Evolutionary conservation across 1,284 basidiomycete genomes (phyloP).

Genomic region (Vanrija sp.): DNA sequence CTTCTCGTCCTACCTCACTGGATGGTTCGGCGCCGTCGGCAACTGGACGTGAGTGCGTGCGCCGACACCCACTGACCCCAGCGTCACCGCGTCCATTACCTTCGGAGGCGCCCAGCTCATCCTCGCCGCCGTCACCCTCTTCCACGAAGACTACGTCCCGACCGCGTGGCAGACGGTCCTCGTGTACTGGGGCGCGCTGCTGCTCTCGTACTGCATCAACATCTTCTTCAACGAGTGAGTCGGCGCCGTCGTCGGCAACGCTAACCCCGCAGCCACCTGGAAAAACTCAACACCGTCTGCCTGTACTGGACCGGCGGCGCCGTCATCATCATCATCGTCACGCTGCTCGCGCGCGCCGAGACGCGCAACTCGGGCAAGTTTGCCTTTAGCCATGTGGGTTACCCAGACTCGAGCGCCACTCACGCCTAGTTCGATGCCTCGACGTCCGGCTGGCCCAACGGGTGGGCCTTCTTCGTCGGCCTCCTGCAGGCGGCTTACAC

Average conservation of each 20-base stretch:
- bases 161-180: slow-evolving; percentile 50
- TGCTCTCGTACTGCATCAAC: slow-evolving; percentile 47
- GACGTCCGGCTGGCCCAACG: slow-evolving; percentile 13
- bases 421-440: slow-evolving; percentile 12
- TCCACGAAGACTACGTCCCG: slow-evolving; percentile 46
- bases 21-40: slow-evolving; percentile 52
- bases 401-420: background rate
- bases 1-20: slow-evolving; percentile 50
- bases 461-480: slow-evolving; percentile 20
- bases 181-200: slow-evolving; percentile 49
- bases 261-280: slow-evolving; percentile 29
- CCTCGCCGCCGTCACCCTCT: slow-evolving; percentile 51
- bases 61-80: slow-evolving; percentile 7
- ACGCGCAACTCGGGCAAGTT: slow-evolving; percentile 47
- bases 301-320: slow-evolving; percentile 51
- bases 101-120: slow-evolving; percentile 53
- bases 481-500: slow-evolving; percentile 43
- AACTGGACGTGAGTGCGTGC: slow-evolving; percentile 49
- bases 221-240: slow-evolving; percentile 44
- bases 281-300: slow-evolving; percentile 46
- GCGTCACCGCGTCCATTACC: slow-evolving; percentile 52
- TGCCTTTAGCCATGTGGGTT: slow-evolving; percentile 40
- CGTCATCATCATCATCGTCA: slow-evolving; percentile 51
- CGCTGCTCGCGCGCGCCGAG: slow-evolving; percentile 48
- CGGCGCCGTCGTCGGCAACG: background rate